Evolutionary conservation across 139 green algal species (phyloP).

Genomic region (Bryopsis sp.): DNA sequence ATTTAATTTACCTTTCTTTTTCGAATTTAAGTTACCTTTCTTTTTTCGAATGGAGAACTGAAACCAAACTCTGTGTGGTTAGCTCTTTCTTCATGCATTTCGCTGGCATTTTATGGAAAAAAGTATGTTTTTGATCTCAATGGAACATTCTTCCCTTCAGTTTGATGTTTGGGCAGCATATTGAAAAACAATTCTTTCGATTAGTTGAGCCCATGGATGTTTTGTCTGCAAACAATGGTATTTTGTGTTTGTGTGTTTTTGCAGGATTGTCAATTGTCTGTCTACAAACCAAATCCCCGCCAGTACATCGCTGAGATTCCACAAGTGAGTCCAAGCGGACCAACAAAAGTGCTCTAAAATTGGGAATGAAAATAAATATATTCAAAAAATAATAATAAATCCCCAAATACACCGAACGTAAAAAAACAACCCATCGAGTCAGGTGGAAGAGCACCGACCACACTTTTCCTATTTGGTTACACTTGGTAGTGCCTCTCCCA

Average conservation of each 20-base stretch:
- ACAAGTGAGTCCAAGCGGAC: conserved; percentile 44
- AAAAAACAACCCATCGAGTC: too few species aligned
- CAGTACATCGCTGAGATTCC: conserved; percentile 92
- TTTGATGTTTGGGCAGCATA: neutral
- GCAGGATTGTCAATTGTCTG: conserved; percentile 81
- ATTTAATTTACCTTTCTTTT: too few species aligned
- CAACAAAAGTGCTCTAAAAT: too few species aligned
- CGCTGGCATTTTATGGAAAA: too few species aligned
- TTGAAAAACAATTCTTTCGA: too few species aligned
- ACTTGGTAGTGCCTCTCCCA: neutral
- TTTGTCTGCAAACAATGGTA: neutral
- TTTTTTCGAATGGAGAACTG: neutral
- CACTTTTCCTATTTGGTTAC: too few species aligned
- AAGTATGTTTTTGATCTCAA: too few species aligned
- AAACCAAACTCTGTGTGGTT: neutral
- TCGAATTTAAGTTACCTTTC: conserved; percentile 8
- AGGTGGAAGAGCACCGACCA: too few species aligned
- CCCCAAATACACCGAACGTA: too few species aligned
- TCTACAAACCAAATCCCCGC: conserved; percentile 93
- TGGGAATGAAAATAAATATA: too few species aligned
- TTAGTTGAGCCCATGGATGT: too few species aligned
- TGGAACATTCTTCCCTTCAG: neutral
- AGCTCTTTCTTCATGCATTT: neutral
- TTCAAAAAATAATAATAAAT: too few species aligned
- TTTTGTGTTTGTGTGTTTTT: neutral